A percentile compares a stretch with the other conserved stretches of the same genome.
Conservation (phyloP, 108 stramenopile genomes). For the Fragilariopsis cylindrus region DNA sequence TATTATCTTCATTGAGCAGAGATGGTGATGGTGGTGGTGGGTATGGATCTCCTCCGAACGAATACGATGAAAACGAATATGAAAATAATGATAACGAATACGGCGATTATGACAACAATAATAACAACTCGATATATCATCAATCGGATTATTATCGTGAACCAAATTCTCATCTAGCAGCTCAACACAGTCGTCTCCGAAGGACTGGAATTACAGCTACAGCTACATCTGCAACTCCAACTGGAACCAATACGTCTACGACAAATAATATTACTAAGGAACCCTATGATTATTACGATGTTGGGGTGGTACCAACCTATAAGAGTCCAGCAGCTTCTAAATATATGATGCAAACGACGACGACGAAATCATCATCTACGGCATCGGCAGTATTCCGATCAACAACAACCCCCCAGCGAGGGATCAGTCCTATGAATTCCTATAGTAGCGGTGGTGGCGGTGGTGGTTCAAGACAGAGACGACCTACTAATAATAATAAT, state of each 20-base stretch:
- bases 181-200: conserved; percentile 33
- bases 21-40: not conserved
- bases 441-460: conserved; percentile 18
- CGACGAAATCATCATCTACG: not conserved
- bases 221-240: conserved; percentile 1
- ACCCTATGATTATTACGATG: conserved; percentile 2
- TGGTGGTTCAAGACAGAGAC: conserved; percentile 8
- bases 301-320: conserved; percentile 26
- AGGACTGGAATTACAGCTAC: conserved; percentile 18
- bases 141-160: conserved; percentile 19
- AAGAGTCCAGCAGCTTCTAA: conserved; percentile 21
- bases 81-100: conserved; percentile 1
- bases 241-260: no score
- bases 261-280: not conserved
- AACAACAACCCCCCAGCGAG: conserved; percentile 15
- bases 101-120: conserved; percentile 5
- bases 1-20: not conserved
- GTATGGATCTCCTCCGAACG: conserved; percentile 6
- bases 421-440: conserved; percentile 29
- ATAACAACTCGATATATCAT: not conserved
- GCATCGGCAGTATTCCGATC: not conserved
- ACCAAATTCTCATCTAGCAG: conserved; percentile 5
- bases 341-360: conserved; percentile 1
- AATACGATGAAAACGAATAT: conserved; percentile 2
- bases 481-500: no score